Base-by-base conservation (phyloP, 2,329 filamentous ascomycete species). In the Botrytis pseudocinerea region DNA sequence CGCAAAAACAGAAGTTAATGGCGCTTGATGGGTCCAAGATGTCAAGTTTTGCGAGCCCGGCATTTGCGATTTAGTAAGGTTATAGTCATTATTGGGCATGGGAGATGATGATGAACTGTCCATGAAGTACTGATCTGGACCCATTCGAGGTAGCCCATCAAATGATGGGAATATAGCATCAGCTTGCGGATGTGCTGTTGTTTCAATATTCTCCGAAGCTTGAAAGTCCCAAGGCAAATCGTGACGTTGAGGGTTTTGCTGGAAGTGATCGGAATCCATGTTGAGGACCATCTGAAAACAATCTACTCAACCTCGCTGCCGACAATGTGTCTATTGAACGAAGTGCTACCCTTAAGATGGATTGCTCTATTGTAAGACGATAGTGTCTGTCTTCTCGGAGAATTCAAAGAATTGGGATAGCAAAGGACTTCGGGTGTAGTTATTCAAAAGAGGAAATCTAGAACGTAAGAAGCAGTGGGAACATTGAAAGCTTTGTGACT, bases 341-440 rank as follows among this genome's bases (percentile, higher is more conserved):
- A 75, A 74, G 73, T 76, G 74, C 65, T 78, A 66, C 76, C 59
- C 74, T 78, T 75, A 69, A 75, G 40, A 72, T 76, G 73, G 75
- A 76, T 77, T 78, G 76, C 73, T 76, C 74, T 78, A 75, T 77
- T 79, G 76, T 78, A 75, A 69, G 73, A 78, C 78, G 73, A 72
- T 61, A 75, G 64, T 74, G 72, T 74, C 74, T 72, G 63, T 73
- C 73, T 78, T 63, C 78, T 77, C 78, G 78, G 79, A 76, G 75
- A 74, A 78, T 79, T 74, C 74, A 77, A 78, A 74, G 73, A 78
- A 74, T 74, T 68, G 76, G 74, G 76, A 76, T 78, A 78, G 78
- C 76, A 80, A 78, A 78, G 79, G 76, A 75, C 72, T 75, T 72
- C 73, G 72, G 74, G 76, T 76, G 75, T 78, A 79, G 78, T 79